These are phyloP conservation scores for Botrytis sinoallii DNA, from an alignment of 2,329 filamentous ascomycete species.

Conservation along the genomic window DNA sequence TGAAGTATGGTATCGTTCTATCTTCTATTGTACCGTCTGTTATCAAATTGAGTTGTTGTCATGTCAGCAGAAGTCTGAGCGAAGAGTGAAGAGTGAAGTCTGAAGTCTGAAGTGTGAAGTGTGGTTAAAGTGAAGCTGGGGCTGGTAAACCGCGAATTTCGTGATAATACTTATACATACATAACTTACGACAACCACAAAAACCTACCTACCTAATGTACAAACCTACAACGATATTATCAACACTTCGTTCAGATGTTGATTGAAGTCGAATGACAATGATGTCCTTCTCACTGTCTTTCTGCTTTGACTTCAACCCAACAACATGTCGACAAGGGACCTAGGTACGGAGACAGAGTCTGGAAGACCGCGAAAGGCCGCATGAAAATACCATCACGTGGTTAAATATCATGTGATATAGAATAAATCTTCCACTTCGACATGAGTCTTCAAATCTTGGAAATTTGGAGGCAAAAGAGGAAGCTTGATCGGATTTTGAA, in stretches of 20 bases:
- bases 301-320: not conserved
- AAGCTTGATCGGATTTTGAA: not conserved
- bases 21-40: not conserved
- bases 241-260: not conserved
- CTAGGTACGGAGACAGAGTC: not conserved
- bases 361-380: not conserved
- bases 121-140: not conserved
- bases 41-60: not conserved
- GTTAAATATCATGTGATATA: not conserved
- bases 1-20: not conserved
- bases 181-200: not conserved
- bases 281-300: not conserved
- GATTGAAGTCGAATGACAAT: too few relatives aligned
- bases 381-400: conserved; percentile 1
- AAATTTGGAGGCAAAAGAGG: not conserved
- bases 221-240: not conserved
- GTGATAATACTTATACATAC: not conserved
- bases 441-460: not conserved
- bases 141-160: conserved; percentile 4
- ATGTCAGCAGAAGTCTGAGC: conserved; percentile 4
- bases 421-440: not conserved
- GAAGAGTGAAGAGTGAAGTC: not conserved
- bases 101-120: not conserved
- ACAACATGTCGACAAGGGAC: not conserved
- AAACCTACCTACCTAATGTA: not conserved